Evolutionary conservation across 1,284 basidiomycete genomes (phyloP), one percentile per base, ranked within the genome.

Genomic region (Jaminaea rosea): DNA sequence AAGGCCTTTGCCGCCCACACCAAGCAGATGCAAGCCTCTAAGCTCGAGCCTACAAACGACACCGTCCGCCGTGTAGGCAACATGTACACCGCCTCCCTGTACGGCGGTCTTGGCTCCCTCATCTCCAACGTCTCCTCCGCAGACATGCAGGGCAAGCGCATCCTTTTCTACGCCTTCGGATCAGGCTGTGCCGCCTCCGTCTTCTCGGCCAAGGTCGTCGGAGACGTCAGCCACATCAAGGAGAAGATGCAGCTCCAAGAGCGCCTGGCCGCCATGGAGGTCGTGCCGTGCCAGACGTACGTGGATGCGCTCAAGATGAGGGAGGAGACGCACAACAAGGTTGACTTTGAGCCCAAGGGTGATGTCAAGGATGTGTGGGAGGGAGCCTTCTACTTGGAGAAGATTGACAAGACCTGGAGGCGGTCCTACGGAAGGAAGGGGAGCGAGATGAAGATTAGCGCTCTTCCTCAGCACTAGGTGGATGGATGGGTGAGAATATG

Each of bases 81-180:
- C 83, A 94, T 93, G 87, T 97, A 98, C 82, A 92, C 93, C 21
- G 93, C 86, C n/a, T 92, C 89, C 41, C 80, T 98, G 26, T 97
- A 93, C 75, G 90, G 89, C 52, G 91, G 88, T 61, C 82, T 98
- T 55, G 87, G 90, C 29, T 88, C 65, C 28, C 54, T 72, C 49
- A 53, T 73, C 21, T 55, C 56, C 48, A 73, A 72, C 63, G 46
- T 62, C 17, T 26, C 58, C 4, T 56, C 63, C 36, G 44, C 50
- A 34, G 59, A 67, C 42, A 59, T 72, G n/a, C 58, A 71, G 58
- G 68, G 67, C 61, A 73, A 72, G 64, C 62, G 67, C 37, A 79
- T 93, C 72, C 85, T 84, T 63, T 80, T 97, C 80, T 98, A 90
- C 79, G 89, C 88, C 44, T 97, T 92, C 75, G 93, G 93, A 48